Conservation (phyloP, 805 yeast species). For the Suhomyces tanzawaensis region DNA sequence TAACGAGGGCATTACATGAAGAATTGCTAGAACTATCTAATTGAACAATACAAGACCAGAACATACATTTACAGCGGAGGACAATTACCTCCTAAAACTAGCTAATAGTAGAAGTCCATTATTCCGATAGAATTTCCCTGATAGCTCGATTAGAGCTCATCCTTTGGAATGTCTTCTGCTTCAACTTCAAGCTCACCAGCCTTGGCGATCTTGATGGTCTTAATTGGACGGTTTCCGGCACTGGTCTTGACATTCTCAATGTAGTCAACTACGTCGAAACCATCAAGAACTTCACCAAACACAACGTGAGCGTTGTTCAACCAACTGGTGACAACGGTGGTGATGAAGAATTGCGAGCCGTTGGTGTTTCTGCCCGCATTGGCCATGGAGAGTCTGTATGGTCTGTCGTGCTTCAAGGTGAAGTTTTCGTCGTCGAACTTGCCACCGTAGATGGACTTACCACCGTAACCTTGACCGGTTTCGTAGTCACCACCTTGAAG, state of each 20-base stretch:
- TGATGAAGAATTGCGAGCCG: constrained; percentile 94
- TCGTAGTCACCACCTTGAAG: constrained; percentile 89
- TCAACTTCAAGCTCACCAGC: constrained; percentile 61
- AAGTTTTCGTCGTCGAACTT: constrained; percentile 79
- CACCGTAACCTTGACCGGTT: constrained; percentile 70
- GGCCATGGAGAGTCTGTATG: constrained; percentile 75
- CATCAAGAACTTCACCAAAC: constrained; percentile 90
- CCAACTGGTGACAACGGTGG: constrained; percentile 90
- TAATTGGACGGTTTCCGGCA: constrained; percentile 69
- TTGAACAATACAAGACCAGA: no score
- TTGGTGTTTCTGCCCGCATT: constrained; percentile 76
- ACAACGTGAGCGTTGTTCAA: constrained; percentile 94
- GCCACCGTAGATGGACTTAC: constrained; percentile 76
- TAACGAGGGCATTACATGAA: no score
- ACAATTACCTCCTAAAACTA: no score
- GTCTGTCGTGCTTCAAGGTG: constrained; percentile 61
- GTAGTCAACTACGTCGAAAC: constrained; percentile 74
- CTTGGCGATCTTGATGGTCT: constrained; percentile 60
- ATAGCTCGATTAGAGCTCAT: constrained; percentile 5
- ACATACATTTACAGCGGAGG: no score
- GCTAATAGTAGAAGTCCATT: no score
- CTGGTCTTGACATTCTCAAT: constrained; percentile 73
- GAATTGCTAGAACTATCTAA: no score
- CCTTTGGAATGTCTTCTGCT: constrained; percentile 12
- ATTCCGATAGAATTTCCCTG: no score